phyloP scores from a whole-genome alignment of 768 basidiomycete species.

The Russula sp. region DNA sequence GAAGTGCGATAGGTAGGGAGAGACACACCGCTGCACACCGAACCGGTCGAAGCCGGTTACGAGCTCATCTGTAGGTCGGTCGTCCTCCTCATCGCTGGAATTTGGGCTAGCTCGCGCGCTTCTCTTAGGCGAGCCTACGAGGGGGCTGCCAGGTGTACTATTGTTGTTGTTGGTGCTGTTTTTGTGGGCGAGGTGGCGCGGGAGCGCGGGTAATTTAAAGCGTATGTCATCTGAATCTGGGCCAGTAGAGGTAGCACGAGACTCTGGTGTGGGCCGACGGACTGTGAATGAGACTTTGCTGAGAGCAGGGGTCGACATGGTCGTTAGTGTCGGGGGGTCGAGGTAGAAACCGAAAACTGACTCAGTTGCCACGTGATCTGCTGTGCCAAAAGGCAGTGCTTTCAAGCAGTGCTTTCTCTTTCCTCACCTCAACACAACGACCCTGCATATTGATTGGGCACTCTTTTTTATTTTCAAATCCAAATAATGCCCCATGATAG shows the following conservation, averaged over 20 bases:
- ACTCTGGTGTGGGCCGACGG: conserved; percentile 65
- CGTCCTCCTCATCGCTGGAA: conserved; percentile 48
- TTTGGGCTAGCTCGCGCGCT: conserved; percentile 38
- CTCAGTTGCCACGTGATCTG: no score
- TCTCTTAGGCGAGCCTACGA: conserved; percentile 44
- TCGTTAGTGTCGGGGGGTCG: neutral
- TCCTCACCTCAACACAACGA: no score
- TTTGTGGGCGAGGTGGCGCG: conserved; percentile 42
- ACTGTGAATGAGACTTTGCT: conserved; percentile 76
- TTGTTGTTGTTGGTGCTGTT: conserved; percentile 28
- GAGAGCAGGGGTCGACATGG: conserved; percentile 22
- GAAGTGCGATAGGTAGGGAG: conserved; percentile 3
- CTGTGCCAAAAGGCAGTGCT: no score
- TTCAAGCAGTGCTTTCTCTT: no score
- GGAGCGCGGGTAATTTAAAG: conserved; percentile 57
- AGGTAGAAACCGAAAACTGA: neutral
- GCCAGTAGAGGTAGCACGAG: conserved; percentile 55
- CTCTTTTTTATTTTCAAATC: no score
- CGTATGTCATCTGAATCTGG: conserved; percentile 48
- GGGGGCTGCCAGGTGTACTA: conserved; percentile 46
- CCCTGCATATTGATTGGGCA: no score
- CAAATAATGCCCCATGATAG: no score
- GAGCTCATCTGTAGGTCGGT: conserved; percentile 50
- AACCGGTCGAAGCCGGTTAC: conserved; percentile 66
- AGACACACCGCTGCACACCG: conserved; percentile 81